These are phyloP conservation scores for Pythium volutum DNA, from an alignment of 352 stramenopile species.

Conservation along the genomic window DNA sequence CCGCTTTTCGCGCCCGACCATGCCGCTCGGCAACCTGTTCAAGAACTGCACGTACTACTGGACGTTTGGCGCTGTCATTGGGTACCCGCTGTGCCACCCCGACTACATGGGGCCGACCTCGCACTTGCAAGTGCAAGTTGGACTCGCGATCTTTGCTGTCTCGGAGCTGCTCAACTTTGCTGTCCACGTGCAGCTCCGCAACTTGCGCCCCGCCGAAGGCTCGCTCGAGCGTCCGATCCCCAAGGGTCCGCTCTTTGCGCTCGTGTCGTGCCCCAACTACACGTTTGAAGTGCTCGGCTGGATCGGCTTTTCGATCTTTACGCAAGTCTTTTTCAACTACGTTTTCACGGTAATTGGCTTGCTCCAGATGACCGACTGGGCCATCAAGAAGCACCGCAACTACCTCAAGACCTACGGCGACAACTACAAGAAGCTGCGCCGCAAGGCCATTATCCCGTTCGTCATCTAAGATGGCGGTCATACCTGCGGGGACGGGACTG, in stretches of 20 bases:
- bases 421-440: conserved; percentile 85
- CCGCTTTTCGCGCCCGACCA: conserved; percentile 83
- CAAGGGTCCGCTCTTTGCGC: conserved; percentile 70
- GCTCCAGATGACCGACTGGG: conserved; percentile 89
- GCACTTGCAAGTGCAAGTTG: conserved; percentile 48
- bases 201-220: conserved; percentile 70
- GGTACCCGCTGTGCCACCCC: conserved; percentile 82
- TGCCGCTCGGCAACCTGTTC: conserved; percentile 88
- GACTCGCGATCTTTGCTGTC: conserved; percentile 58
- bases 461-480: conserved; percentile 45
- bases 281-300: conserved; percentile 88
- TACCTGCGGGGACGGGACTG: not conserved
- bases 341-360: conserved; percentile 86
- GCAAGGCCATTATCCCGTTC: conserved; percentile 85
- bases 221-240: conserved; percentile 70
- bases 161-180: conserved; percentile 83
- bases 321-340: conserved; percentile 78
- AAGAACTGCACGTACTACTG: conserved; percentile 92
- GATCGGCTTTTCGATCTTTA: conserved; percentile 87
- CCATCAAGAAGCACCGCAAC: conserved; percentile 83
- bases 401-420: conserved; percentile 87
- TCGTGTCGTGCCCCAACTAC: conserved; percentile 91
- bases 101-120: conserved; percentile 53
- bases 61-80: conserved; percentile 76
- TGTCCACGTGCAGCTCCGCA: conserved; percentile 83